Evolutionary conservation across 345 rosid genomes (phyloP), one percentile per base, ranked within the genome.

Genomic region (Reutealis trisperma): DNA sequence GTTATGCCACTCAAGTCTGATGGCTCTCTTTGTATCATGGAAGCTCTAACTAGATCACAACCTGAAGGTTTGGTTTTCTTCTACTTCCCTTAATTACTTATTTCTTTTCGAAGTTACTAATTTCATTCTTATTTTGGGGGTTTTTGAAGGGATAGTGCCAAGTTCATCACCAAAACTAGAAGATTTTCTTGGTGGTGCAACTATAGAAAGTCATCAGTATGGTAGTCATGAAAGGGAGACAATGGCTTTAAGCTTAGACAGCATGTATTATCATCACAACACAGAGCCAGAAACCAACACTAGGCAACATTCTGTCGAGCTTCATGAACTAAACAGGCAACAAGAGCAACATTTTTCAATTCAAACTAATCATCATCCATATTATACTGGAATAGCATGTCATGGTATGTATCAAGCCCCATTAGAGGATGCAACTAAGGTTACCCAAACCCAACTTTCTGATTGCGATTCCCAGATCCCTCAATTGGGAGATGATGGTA

Each of bases 1-100:
- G 90, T 82, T 22, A 92, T 92, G 97, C 97, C 97, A 4, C 89
- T 92, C 65, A 92, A 90, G 80, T 90, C 94, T 44, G 97, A 92
- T 54, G 94, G 97, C 18, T 92, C 94, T 51, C 90, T 92, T 71
- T 90, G 97, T 70, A 87, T 89, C 64, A 83, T 90, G 91, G 94
- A 90, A 78, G 93, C 96, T 70, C 91, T 91, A 15, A 73, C 83
- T 49, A 80, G 89, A 82, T 88, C 94, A 72, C 94, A 89, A 5
- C 71, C 91, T 5, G 87, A 86, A 85, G 91, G 93, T 89, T 34
- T 15, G 78, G 93, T 89, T 34, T 15, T 77, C 62, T 70, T 45
- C 67, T 25, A 2, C 14, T 75, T 68, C 55, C 15, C 37, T 34
- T 4, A 37, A 37, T 21, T 41, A 10, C 9, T 7, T 30, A 15